A percentile compares a stretch with the other conserved stretches of the same genome.
phyloP scores from a whole-genome alignment of 169 alveolate genomes.

The Theileria orientalis region DNA sequence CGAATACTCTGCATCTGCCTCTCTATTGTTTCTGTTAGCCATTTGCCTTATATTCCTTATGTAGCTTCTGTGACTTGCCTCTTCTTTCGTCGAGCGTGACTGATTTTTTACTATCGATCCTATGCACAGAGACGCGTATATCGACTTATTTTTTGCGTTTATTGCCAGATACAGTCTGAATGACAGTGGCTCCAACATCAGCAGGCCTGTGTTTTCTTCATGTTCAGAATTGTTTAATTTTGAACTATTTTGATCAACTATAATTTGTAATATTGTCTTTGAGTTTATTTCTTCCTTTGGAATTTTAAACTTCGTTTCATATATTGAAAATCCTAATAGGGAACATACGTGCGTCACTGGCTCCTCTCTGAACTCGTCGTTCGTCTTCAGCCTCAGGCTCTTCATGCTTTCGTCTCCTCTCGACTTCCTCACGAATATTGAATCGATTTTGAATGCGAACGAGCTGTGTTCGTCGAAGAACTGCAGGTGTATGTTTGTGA shows the following conservation, averaged over 20 bases:
- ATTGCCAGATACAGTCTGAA: conserved; percentile 52
- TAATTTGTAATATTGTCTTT: background rate
- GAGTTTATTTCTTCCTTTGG: background rate
- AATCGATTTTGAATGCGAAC: conserved; percentile 69
- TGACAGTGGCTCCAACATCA: conserved; percentile 50
- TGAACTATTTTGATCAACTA: background rate
- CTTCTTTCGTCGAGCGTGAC: conserved; percentile 1
- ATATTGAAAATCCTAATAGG: conserved; percentile 53
- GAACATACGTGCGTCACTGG: conserved; percentile 61
- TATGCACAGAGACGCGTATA: conserved; percentile 53
- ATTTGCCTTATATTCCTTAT: conserved; percentile 49
- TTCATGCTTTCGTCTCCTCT: conserved; percentile 34
- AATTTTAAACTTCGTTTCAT: conserved; percentile 13
- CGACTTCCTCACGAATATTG: conserved; percentile 69
- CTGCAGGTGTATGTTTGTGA: conserved; percentile 78
- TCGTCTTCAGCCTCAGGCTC: conserved; percentile 34
- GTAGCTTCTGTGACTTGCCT: conserved; percentile 48
- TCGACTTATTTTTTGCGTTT: conserved; percentile 56
- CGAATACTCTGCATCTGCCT: conserved; percentile 48
- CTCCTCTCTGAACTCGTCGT: conserved; percentile 43
- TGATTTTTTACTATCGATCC: conserved; percentile 16
- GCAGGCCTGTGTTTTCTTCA: background rate
- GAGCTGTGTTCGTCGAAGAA: conserved; percentile 71
- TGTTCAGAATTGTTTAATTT: background rate
- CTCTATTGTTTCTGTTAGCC: conserved; percentile 33